Evolutionary conservation across 2,329 filamentous ascomycete species (phyloP), one percentile per base, ranked within the genome.

Genomic region (Thermoascus crustaceus): DNA sequence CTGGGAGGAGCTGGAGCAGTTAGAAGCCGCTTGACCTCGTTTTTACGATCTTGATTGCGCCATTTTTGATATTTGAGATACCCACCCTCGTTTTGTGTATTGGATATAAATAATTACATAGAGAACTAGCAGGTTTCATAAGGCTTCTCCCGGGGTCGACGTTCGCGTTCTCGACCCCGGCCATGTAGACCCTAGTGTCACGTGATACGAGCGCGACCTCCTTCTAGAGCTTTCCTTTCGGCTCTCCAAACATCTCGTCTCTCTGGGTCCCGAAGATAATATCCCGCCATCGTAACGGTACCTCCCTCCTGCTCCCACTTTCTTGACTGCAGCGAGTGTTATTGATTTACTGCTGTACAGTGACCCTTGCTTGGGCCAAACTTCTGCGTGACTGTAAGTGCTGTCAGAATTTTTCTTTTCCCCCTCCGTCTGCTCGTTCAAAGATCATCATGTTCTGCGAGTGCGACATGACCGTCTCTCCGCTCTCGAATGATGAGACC

Each of bases 1-100:
- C 1, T 94, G 88, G 85, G 87, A 94, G 47, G 86, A 93, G 60
- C 69, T 75, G 43, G 66, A 82, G 29, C 77, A 81, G 55, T 44
- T 63, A 48, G 61, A 63, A 5, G 37, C 25, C 24, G 22, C 8
- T 32, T 23, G 31, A n/a, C 27, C 31, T 22, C 38, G 18, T 42
- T 35, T 24, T 34, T 33, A 25, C 19, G 22, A n/a, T 21, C 32
- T 21, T 38, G 25, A 11, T 42, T 16, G 26, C 26, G n/a, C 16
- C 9, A 18, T 35, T 26, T 21, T 19, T 24, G 18, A 31, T 17
- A 35, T 29, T 32, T 38, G 32, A 24, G 19, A 33, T 36, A 29
- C 16, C 26, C 30, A 34, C 24, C 4, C 17, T 35, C 32, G 32
- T 35, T 35, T 27, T 25, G 18, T n/a, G 20, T 32, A 18, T 11